Evolutionary conservation across 2,329 filamentous ascomycete genomes (phyloP).

Genomic region (Alternaria consortialis): DNA sequence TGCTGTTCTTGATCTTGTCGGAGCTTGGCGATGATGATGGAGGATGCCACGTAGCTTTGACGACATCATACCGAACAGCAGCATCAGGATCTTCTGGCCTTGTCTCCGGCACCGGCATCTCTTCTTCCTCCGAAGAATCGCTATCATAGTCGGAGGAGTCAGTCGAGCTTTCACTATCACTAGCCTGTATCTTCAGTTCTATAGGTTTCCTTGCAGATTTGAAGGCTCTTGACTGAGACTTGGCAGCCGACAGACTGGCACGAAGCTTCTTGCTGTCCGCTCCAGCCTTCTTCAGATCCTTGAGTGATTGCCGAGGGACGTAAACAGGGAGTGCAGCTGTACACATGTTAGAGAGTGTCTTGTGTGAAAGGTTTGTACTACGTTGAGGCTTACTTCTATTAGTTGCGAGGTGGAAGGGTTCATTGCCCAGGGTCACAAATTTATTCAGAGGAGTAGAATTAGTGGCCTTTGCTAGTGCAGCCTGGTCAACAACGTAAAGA

Average conservation of each 20-base stretch:
- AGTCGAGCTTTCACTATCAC: constrained; percentile 57
- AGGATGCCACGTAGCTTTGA: constrained; percentile 69
- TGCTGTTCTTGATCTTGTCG: constrained; percentile 63
- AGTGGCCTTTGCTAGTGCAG: constrained; percentile 54
- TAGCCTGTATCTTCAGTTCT: constrained; percentile 42
- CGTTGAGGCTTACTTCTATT: constrained; percentile 54
- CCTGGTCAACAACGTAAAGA: constrained; percentile 54
- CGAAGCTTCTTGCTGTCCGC: constrained; percentile 53
- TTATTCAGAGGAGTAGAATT: constrained; percentile 55
- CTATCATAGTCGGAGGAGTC: constrained; percentile 61
- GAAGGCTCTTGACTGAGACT: constrained; percentile 31
- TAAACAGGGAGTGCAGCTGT: constrained; percentile 55
- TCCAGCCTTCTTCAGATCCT: constrained; percentile 56
- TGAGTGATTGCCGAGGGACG: constrained; percentile 55
- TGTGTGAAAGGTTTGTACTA: neutral
- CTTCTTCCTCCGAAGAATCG: constrained; percentile 62
- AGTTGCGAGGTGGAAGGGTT: constrained; percentile 53
- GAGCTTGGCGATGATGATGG: constrained; percentile 60
- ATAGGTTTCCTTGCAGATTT: constrained; percentile 26
- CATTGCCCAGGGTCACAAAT: constrained; percentile 55
- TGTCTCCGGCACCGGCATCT: constrained; percentile 62
- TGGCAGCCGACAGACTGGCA: constrained; percentile 40
- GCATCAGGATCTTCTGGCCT: constrained; percentile 63
- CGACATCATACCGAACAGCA: constrained; percentile 66
- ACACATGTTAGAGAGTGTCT: constrained; percentile 28